Base-by-base conservation (phyloP, 352 stramenopile species). In the Globisporangium mamillatum region DNA sequence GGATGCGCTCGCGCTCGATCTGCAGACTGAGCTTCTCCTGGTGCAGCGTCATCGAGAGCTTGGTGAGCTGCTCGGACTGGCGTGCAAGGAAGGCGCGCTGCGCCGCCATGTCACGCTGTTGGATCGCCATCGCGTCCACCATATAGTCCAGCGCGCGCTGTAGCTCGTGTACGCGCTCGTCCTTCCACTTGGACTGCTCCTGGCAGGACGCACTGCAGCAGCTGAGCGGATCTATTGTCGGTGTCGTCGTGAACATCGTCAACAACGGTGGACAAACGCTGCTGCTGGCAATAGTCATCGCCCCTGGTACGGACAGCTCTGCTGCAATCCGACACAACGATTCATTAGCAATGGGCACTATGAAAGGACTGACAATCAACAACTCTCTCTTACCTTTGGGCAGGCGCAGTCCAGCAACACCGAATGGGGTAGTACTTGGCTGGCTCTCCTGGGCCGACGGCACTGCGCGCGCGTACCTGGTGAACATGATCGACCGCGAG, bases 81-180 rank as follows among this genome's bases (percentile, higher is more conserved):
- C 70, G 64, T 0, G 75, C 68, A 2, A 81, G 67, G 38, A 76
- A 76, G 4, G 73, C 55, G 27, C 75, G 73, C 57, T 81, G 75
- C 6, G 67, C 70, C 16, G 73, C 64, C 52, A 81, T 70, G 55
- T 82, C 75, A 16, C 73, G 68, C 44, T 79, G 75, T 61, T 82
- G 75, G 27, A 82, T 82, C 24, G 66, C 70, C 75, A 82, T 82
- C 3, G 70, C 73, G 24, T 79, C 73, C 1, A 75, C 71, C 68
- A 82, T 78, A 58, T 79, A 73, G 58, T 82, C 75, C 1, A 82
- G 68, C 12, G 75, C 75, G 5, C 71, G 67, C 52, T 79, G 75
- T 24, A 82, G 64, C 60, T 79, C 75, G 0, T 60, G 32, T 54
- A 82, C 75, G 16, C 75, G 75, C 14, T 56, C 70, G 65, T 82